Percentiles rank a stretch among this genome's conserved stretches.
These are phyloP conservation scores for Saccharomycopsis guyanensis DNA, from an alignment of 805 yeast genomes.

Conservation along the genomic window DNA sequence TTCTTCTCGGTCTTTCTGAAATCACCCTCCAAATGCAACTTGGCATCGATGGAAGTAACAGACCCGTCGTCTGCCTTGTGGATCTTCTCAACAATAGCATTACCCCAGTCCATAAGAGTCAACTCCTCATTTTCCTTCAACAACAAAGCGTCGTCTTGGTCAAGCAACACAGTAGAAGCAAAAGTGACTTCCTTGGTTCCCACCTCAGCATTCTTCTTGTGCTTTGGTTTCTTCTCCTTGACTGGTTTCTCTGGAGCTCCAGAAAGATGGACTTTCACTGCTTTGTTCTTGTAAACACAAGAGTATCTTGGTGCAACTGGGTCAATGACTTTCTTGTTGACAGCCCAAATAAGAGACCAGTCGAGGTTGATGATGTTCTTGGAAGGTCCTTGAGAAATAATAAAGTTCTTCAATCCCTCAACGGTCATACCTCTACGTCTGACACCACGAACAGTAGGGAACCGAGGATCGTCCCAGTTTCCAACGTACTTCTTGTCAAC, in stretches of 20 bases:
- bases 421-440: constrained; percentile 99
- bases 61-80: constrained; percentile 47
- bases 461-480: constrained; percentile 99
- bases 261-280: constrained; percentile 59
- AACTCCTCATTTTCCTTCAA: constrained; percentile 72
- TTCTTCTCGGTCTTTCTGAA: constrained; percentile 95
- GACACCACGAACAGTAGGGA: constrained; percentile 99
- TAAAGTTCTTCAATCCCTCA: constrained; percentile 92
- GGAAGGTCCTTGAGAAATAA: constrained; percentile 95
- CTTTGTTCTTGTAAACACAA: constrained; percentile 58
- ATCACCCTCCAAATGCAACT: constrained; percentile 88
- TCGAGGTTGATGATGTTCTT: constrained; percentile 94
- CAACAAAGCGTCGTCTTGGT: constrained; percentile 79
- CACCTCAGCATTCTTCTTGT: constrained; percentile 88
- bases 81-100: constrained; percentile 69
- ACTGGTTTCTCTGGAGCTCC: constrained; percentile 61
- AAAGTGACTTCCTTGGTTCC: constrained; percentile 76
- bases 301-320: constrained; percentile 96
- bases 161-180: constrained; percentile 59
- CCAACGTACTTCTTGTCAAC: constrained; percentile 83
- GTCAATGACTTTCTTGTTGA: constrained; percentile 94
- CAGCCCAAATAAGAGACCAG: constrained; percentile 97
- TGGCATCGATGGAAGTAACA: constrained; percentile 63
- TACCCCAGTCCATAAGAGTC: constrained; percentile 99
- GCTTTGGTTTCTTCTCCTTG: constrained; percentile 77